Evolutionary conservation across 2,329 filamentous ascomycete species (phyloP).

Genomic region (Penicillium nordicum): DNA sequence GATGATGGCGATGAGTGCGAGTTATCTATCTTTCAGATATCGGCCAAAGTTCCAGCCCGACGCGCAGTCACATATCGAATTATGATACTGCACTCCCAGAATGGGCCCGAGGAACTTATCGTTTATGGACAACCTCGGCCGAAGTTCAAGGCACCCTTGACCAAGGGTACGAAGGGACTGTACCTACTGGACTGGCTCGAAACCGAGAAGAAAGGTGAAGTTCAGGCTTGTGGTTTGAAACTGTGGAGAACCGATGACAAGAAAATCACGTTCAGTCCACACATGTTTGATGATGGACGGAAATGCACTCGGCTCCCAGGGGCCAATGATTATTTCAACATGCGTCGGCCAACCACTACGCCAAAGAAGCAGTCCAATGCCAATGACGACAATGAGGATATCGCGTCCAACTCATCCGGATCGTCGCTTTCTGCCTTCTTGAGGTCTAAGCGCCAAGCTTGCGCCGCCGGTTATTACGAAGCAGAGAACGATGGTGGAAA

Average conservation of each 20-base stretch:
- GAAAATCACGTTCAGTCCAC: neutral
- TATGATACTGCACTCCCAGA: neutral
- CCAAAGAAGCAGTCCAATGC: neutral
- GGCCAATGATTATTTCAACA: neutral
- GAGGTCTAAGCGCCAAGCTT: neutral
- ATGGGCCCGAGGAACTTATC: neutral
- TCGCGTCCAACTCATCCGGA: neutral
- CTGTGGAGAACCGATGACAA: neutral
- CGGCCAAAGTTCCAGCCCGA: neutral
- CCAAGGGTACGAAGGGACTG: neutral
- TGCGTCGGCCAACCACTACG: neutral
- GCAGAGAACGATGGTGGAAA: too few species aligned
- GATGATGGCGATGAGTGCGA: neutral
- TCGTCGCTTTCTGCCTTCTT: neutral
- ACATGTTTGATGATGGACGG: neutral
- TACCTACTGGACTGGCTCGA: neutral
- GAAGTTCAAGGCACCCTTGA: neutral
- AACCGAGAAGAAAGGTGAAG: neutral
- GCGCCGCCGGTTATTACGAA: neutral
- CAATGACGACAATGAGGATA: neutral
- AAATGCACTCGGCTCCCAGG: neutral
- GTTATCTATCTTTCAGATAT: neutral
- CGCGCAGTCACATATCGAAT: neutral
- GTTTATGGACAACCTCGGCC: neutral
- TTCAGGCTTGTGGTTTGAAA: neutral